Percentiles rank a stretch among this genome's conserved stretches.
These are phyloP conservation scores for Colletotrichum sp. DNA, from an alignment of 2,329 filamentous ascomycete genomes.

Conservation along the genomic window DNA sequence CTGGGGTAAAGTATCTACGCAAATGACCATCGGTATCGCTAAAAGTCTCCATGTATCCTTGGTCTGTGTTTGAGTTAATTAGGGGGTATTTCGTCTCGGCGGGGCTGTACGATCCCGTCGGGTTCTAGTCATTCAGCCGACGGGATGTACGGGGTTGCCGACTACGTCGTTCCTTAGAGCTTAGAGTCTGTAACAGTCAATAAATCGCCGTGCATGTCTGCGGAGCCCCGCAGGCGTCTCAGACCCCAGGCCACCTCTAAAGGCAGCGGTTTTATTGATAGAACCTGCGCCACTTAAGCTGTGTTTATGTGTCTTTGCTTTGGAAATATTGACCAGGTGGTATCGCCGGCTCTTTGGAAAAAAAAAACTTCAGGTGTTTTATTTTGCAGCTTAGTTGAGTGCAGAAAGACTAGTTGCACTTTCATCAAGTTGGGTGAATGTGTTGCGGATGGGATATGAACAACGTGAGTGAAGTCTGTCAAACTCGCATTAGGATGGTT, in stretches of 20 bases:
- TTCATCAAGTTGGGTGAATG: background rate
- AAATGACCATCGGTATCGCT: background rate
- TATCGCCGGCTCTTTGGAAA: rapidly evolving
- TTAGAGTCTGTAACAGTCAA: background rate
- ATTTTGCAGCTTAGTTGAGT: background rate
- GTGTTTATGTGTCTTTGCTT: background rate
- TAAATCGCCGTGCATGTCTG: background rate
- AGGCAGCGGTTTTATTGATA: background rate
- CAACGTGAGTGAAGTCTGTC: background rate
- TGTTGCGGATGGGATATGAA: background rate
- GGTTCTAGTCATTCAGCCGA: background rate
- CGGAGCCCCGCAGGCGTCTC: background rate
- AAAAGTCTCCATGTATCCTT: background rate
- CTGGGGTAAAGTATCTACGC: background rate
- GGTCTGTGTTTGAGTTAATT: background rate
- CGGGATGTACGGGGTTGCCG: background rate
- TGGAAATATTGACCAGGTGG: background rate
- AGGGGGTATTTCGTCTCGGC: background rate
- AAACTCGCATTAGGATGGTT: background rate
- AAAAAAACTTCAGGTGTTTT: rapidly evolving
- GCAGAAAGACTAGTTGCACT: background rate
- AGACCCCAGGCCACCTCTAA: background rate
- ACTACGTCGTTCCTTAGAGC: background rate
- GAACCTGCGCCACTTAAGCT: background rate
- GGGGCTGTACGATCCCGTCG: background rate